These are phyloP conservation scores for Zygosaccharomyces pseudobailii DNA, from an alignment of 1,139 yeast species.

Conservation along the genomic window DNA sequence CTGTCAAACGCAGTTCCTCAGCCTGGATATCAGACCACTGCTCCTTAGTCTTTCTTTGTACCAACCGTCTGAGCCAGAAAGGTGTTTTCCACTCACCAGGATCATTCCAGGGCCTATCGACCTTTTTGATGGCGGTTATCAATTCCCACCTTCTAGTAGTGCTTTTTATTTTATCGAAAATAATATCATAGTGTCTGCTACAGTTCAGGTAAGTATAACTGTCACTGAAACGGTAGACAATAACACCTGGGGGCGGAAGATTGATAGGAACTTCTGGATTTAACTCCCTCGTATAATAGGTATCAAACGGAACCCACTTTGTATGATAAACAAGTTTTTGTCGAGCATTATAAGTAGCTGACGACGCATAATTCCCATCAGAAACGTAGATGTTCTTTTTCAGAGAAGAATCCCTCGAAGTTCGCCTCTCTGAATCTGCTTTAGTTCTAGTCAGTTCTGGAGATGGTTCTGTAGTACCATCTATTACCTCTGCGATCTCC, in stretches of 20 bases:
- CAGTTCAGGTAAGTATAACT: constrained; percentile 78
- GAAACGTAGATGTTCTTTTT: constrained; percentile 5
- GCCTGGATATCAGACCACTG: constrained; percentile 17
- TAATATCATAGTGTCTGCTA: constrained; percentile 64
- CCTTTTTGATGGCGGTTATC: constrained; percentile 42
- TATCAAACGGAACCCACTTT: constrained; percentile 75
- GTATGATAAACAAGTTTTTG: constrained; percentile 47
- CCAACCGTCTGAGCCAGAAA: constrained; percentile 38
- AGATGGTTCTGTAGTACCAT: too few species aligned
- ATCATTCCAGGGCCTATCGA: constrained; percentile 89
- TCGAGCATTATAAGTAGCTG: background rate
- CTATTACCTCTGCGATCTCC: too few species aligned
- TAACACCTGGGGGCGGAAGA: constrained; percentile 88
- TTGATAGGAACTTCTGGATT: constrained; percentile 54
- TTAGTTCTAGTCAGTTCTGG: constrained; percentile 8
- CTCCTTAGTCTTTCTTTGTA: constrained; percentile 15
- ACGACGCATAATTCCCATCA: background rate
- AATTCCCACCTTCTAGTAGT: constrained; percentile 59
- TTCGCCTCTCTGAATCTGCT: constrained; percentile 18
- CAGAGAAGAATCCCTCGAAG: constrained; percentile 2
- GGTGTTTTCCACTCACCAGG: constrained; percentile 50
- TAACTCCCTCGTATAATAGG: constrained; percentile 41
- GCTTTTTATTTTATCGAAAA: constrained; percentile 63
- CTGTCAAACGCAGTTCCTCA: constrained; percentile 3
- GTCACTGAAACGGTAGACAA: constrained; percentile 81